Evolutionary conservation across 179 eudicot species (phyloP), one percentile per base, ranked within the genome.

Genomic region (Beta macrorhiza): DNA sequence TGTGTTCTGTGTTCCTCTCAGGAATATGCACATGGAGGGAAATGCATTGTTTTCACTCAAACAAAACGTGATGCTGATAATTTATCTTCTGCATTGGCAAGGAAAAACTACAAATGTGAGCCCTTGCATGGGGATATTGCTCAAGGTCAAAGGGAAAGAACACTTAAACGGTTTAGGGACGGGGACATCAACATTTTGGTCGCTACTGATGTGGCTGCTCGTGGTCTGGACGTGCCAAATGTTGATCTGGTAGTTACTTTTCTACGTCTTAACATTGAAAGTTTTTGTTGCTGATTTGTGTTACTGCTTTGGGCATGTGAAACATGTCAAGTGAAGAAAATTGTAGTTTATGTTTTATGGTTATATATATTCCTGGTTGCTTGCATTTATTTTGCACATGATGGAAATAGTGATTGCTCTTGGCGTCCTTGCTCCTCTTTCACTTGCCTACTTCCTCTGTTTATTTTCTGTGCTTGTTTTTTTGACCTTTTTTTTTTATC

Each of bases 181-280:
- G 99, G 98, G 29, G 85, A 67, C 22, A 87, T 96, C 74, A 91
- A 96, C 77, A 78, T 92, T 72, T 89, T 96, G 84, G 90, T 95
- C 49, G 99, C 99, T 69, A 95, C 99, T 79, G 99, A 95, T 90
- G 99, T 95, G 55, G 99, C 99, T 83, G 94, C 99, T 74, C 99
- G 99, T 79, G 99, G 99, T 49, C 99, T 96, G 77, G 99, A 96
- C 83, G 88, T 96, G 62, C 98, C 99, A 70, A 96, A 96, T 80
- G 99, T 96, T 79, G 99, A 96, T 81, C 91, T 96, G 97, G 99
- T 96, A 86, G 75, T 77, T 85, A 57, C 77, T 49, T 10, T 15
- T 15, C 11, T 5, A 64, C 1, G 10, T 8, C 72, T 77, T 22
- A 32, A 5, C 10, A 61, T 42, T 15, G 14, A 44, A 52, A 3